Percentiles rank a stretch among this genome's conserved stretches.
phyloP scores from a whole-genome alignment of 2,329 filamentous ascomycete genomes.

The Epicoccum nigrum region DNA sequence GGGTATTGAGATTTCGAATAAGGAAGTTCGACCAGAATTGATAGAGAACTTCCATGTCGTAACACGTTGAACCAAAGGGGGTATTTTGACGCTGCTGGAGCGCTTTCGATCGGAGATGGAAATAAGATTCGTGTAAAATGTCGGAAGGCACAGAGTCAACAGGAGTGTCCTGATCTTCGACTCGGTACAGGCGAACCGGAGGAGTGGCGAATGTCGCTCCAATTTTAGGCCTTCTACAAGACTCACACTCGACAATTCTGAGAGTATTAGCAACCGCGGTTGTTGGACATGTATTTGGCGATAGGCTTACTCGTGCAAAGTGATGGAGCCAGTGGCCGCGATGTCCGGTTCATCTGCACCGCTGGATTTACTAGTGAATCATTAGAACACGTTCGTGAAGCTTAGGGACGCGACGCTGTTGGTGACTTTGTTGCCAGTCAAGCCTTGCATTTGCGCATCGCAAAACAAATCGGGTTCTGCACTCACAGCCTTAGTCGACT shows the following conservation, averaged over 20 bases:
- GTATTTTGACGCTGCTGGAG: slow-evolving; percentile 56
- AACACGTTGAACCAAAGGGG: slow-evolving; percentile 54
- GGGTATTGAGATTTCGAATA: slow-evolving; percentile 73
- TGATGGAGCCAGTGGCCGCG: slow-evolving; percentile 45
- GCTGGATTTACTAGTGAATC: slow-evolving; percentile 56
- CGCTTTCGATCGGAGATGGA: slow-evolving; percentile 56
- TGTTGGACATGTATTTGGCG: neutral
- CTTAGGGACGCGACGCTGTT: slow-evolving; percentile 39
- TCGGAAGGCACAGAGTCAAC: slow-evolving; percentile 52
- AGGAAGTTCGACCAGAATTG: slow-evolving; percentile 78
- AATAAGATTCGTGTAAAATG: slow-evolving; percentile 56
- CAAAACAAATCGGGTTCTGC: slow-evolving; percentile 55
- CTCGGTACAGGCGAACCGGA: slow-evolving; percentile 53
- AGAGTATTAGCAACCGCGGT: slow-evolving; percentile 1
- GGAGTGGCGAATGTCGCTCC: slow-evolving; percentile 25
- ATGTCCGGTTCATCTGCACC: slow-evolving; percentile 57
- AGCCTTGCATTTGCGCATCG: slow-evolving; percentile 58
- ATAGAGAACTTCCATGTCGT: slow-evolving; percentile 71
- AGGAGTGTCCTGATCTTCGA: slow-evolving; percentile 56
- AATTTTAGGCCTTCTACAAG: slow-evolving; percentile 25
- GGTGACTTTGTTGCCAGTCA: slow-evolving; percentile 51
- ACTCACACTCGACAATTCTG: slow-evolving; percentile 31
- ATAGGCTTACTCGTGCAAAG: slow-evolving; percentile 38
- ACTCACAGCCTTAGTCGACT: slow-evolving; percentile 43
- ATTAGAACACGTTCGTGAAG: slow-evolving; percentile 60